These are phyloP conservation scores for Tylopilus rubrobrunneus DNA, from an alignment of 768 basidiomycete genomes.

Conservation along the genomic window DNA sequence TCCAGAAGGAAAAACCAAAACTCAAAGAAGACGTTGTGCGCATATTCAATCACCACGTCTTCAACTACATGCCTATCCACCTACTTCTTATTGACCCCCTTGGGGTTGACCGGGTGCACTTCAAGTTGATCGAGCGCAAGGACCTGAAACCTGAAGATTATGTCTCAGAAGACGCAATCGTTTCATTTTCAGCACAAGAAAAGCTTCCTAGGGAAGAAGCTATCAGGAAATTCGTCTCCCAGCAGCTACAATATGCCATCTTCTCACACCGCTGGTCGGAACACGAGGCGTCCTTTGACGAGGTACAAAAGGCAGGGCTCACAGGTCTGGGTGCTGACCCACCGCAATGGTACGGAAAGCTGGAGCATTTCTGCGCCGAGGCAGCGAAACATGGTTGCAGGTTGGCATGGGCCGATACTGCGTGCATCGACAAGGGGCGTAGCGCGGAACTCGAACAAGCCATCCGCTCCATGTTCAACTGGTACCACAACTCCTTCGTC, in stretches of 20 bases:
- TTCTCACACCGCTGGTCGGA: conserved; percentile 2
- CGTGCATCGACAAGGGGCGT: conserved; percentile 15
- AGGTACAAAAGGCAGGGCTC: not conserved
- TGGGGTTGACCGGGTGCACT: not conserved
- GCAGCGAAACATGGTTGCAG: not conserved
- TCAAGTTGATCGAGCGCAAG: not conserved
- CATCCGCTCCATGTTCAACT: conserved; percentile 8
- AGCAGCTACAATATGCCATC: not conserved
- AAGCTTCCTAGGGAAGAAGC: not conserved
- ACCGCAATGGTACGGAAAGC: not conserved
- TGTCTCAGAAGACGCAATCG: not conserved
- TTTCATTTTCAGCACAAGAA: not conserved
- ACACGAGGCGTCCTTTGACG: not conserved
- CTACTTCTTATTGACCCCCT: not conserved
- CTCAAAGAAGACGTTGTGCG: not conserved
- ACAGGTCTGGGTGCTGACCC: not conserved
- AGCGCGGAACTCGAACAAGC: conserved; percentile 9
- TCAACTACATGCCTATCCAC: not conserved
- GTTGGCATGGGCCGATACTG: conserved; percentile 33
- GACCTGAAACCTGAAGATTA: not conserved
- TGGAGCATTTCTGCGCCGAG: not conserved
- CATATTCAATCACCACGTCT: conserved; percentile 1
- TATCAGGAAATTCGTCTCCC: not conserved
- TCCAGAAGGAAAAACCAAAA: not conserved
- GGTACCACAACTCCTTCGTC: conserved; percentile 1